Evolutionary conservation across 441 rosid species (phyloP).

Genomic region (Erodium moschatum): DNA sequence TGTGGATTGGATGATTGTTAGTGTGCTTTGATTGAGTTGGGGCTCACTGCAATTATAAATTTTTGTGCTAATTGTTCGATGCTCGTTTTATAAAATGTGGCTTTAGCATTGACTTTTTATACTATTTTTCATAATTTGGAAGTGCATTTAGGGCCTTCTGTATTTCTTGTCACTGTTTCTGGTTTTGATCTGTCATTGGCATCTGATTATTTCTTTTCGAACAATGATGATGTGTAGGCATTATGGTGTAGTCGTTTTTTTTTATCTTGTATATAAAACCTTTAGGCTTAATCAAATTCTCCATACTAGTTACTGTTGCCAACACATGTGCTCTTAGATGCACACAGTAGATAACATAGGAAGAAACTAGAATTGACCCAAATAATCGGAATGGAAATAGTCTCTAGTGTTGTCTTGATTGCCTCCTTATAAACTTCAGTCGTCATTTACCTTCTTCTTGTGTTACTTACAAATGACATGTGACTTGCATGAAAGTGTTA

Average conservation of each 20-base stretch:
- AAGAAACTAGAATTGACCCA: slow-evolving; percentile 1
- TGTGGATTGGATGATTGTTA: too few species aligned
- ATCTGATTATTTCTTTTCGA: too few species aligned
- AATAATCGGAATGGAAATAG: slow-evolving; percentile 1
- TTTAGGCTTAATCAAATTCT: neutral
- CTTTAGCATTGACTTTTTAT: neutral
- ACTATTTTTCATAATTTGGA: too few species aligned
- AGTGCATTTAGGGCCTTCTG: neutral
- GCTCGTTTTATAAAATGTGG: neutral
- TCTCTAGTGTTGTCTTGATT: neutral
- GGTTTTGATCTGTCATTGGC: neutral
- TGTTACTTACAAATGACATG: neutral
- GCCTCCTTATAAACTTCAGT: neutral
- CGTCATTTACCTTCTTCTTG: neutral
- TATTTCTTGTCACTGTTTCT: neutral
- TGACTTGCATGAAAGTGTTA: neutral
- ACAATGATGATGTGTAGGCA: too few species aligned
- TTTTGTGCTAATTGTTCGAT: neutral
- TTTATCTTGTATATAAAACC: too few species aligned
- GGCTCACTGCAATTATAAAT: neutral
- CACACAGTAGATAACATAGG: too few species aligned
- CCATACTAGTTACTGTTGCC: neutral
- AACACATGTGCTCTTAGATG: too few species aligned
- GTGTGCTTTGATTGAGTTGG: neutral
- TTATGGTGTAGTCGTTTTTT: too few species aligned